Conservation (phyloP, 345 rosid genomes). For the Eucalyptus lansdowneana region DNA sequence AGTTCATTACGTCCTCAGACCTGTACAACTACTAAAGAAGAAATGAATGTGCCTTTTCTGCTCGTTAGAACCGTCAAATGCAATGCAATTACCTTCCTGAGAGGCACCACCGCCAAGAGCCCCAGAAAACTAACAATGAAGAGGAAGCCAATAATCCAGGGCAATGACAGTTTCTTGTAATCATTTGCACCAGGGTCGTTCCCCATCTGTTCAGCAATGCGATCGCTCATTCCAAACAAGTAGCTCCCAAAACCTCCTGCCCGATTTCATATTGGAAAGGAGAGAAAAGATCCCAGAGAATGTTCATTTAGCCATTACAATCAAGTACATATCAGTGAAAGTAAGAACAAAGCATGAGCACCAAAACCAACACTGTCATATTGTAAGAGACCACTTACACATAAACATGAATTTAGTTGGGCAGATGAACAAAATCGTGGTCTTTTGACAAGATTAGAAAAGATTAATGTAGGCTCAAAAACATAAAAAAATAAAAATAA, state of each 20-base stretch:
- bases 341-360: neutral
- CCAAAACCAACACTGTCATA: neutral
- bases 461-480: neutral
- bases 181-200: neutral
- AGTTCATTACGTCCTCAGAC: neutral
- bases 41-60: neutral
- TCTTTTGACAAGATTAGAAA: neutral
- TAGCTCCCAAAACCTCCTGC: neutral
- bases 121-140: slow-evolving; percentile 87
- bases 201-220: neutral
- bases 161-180: slow-evolving; percentile 16
- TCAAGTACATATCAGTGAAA: neutral
- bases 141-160: slow-evolving; percentile 78
- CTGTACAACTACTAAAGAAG: neutral
- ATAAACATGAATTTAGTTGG: neutral
- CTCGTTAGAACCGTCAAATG: neutral
- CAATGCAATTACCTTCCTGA: slow-evolving; percentile 43
- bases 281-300: neutral
- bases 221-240: neutral
- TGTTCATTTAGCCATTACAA: neutral
- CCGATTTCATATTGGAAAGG: neutral
- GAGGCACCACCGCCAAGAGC: slow-evolving; percentile 68
- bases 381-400: neutral
- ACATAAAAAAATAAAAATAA: neutral
- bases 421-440: neutral